Evolutionary conservation across 2,329 filamentous ascomycete species (phyloP), one percentile per base, ranked within the genome.

Genomic region (Parastagonospora avenae): DNA sequence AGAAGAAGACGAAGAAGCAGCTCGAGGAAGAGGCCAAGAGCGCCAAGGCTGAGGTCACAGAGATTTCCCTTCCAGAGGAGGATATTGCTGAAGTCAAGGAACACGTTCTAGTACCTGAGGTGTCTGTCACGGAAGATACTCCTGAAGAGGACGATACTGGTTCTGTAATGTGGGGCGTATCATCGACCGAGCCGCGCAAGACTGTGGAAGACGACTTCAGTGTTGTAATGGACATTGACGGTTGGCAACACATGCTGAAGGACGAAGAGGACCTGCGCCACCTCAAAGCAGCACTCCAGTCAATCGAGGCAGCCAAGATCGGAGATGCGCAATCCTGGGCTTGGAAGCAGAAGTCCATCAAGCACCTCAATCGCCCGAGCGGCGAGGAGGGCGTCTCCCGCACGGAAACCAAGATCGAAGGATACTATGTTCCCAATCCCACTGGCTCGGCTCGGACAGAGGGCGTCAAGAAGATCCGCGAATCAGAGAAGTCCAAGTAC

Each of bases 401-500:
- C 39, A 74, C 76, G 15, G 76, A 79, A 53, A 79, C 82, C 24
- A 79, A 78, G 58, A 86, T 88, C 50, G 75, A 82, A 56, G 85
- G 85, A 33, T 87, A 88, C 67, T 97, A 97, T 68, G 90, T 97
- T 35, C 86, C 90, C 0, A 99, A 97, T 60, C 55, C 82, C 0
- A 91, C 91, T 8, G 94, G 94, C 30, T 90, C 86, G 62, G 94
- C 94, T 49, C 85, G 94, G 49, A 97, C 94, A 0, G 92, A 99
- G 76, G 92, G 92, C 27, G 87, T 92, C 66, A 93, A 95, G 79
- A 96, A 93, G 79, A 97, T 99, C 49, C 83, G 96, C 55, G 95
- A 99, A 72, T 91, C 91, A 0, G 94, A 99, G 73, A 99, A 99
- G 79, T 96, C 92, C 27, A 96, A 97, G 71, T 99, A 99, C 70